A percentile compares a stretch with the other conserved stretches of the same genome.
phyloP scores from a whole-genome alignment of 2,329 filamentous ascomycete species.

The Phialocephala sp. region DNA sequence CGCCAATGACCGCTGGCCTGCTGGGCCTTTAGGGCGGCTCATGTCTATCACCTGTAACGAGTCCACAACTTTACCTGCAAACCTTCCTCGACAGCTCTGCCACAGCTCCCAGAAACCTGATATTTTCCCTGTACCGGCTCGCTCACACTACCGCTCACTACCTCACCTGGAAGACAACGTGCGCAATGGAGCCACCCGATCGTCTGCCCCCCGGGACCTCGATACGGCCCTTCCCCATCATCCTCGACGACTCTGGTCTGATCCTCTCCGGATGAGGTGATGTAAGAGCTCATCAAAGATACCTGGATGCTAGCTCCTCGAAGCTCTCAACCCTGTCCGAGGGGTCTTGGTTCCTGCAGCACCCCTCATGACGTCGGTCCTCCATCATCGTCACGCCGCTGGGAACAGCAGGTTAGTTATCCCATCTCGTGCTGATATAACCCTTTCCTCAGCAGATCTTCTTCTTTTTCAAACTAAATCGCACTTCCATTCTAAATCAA shows the following conservation, averaged over 20 bases:
- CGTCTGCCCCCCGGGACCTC: not conserved
- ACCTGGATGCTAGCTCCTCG: slow-evolving; percentile 18
- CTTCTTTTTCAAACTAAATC: slow-evolving; percentile 9
- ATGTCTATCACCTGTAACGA: slow-evolving; percentile 10
- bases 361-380: slow-evolving; percentile 28
- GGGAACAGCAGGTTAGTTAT: not conserved
- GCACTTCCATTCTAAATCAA: slow-evolving; percentile 12
- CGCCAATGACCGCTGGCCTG: not conserved
- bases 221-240: not conserved
- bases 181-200: not conserved
- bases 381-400: slow-evolving; percentile 10
- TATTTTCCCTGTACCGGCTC: slow-evolving; percentile 10
- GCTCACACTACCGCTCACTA: not conserved
- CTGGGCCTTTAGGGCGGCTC: not conserved
- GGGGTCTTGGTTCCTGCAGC: slow-evolving; percentile 21
- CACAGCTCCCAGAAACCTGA: slow-evolving; percentile 6
- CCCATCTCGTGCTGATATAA: slow-evolving; percentile 16
- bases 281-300: slow-evolving; percentile 23
- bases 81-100: slow-evolving; percentile 7
- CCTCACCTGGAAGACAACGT: slow-evolving; percentile 7
- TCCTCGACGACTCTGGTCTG: not conserved
- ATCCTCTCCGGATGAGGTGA: slow-evolving; percentile 13
- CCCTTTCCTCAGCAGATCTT: slow-evolving; percentile 7
- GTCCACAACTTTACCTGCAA: slow-evolving; percentile 4
- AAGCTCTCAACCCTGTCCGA: slow-evolving; percentile 5